Percentiles rank a stretch among this genome's conserved stretches.
Conservation (phyloP, 768 basidiomycete genomes). For the Termitomyces heimii region DNA sequence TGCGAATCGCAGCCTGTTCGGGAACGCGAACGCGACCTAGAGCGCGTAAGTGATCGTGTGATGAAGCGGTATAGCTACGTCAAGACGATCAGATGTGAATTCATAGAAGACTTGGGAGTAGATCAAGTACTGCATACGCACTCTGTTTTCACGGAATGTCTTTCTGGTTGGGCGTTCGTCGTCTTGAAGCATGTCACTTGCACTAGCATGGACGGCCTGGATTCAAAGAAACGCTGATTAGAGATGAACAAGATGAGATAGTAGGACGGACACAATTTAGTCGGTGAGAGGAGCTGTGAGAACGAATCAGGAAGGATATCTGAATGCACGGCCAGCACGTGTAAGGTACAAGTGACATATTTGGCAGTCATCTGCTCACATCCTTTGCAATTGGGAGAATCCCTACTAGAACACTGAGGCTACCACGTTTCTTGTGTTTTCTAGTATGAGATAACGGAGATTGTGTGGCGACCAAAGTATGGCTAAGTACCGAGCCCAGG, state of each 20-base stretch:
- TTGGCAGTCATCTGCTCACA: slow-evolving; percentile 20
- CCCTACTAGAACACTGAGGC: slow-evolving; percentile 22
- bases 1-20: slow-evolving; percentile 21
- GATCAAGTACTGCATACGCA: slow-evolving; percentile 17
- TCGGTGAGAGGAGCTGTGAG: slow-evolving; percentile 29
- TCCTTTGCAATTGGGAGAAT: slow-evolving; percentile 19
- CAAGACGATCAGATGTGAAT: slow-evolving; percentile 7
- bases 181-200: slow-evolving; percentile 16
- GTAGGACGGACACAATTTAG: slow-evolving; percentile 21
- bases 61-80: slow-evolving; percentile 57
- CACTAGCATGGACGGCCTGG: slow-evolving; percentile 7
- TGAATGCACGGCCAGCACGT: slow-evolving; percentile 36
- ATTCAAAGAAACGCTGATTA: neutral
- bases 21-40: slow-evolving; percentile 57
- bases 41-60: slow-evolving; percentile 43
- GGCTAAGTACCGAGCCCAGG: slow-evolving; percentile 5
- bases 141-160: slow-evolving; percentile 41
- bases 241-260: neutral
- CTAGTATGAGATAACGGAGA: slow-evolving; percentile 11
- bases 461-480: slow-evolving; percentile 4
- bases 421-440: slow-evolving; percentile 12
- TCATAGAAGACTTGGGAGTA: slow-evolving; percentile 1
- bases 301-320: slow-evolving; percentile 36
- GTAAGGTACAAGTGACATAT: slow-evolving; percentile 32
- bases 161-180: slow-evolving; percentile 36